Evolutionary conservation across 2,329 filamentous ascomycete genomes (phyloP).

Genomic region (Neoarthrinium moseri): DNA sequence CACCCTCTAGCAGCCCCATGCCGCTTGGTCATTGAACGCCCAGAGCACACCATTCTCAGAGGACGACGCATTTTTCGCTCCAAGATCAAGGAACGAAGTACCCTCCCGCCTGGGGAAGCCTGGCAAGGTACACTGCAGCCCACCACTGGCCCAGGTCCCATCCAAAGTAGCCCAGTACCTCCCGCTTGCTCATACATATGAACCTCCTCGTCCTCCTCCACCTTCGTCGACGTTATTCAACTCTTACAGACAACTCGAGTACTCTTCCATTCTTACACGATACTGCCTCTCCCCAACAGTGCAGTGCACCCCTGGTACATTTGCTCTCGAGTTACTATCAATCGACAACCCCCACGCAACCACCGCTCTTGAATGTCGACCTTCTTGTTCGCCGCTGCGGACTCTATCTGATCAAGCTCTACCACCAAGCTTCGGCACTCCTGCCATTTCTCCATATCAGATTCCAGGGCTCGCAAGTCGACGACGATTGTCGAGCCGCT

Average conservation of each 20-base stretch:
- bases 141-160: background rate
- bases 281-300: background rate
- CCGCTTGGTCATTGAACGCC: conserved; percentile 7
- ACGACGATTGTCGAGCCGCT: no score
- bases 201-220: conserved; percentile 8
- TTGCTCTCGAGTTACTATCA: background rate
- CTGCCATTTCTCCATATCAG: no score
- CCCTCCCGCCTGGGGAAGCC: background rate
- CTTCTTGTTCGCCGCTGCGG: no score
- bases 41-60: conserved; percentile 8
- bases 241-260: background rate
- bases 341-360: background rate
- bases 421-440: no score
- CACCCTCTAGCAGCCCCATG: background rate
- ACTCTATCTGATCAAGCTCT: no score
- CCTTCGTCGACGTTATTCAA: background rate
- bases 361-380: no score
- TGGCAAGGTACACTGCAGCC: conserved; percentile 3
- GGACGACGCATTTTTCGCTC: background rate
- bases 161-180: background rate
- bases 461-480: no score
- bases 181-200: conserved; percentile 7
- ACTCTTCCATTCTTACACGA: background rate
- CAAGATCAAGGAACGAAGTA: conserved; percentile 6
- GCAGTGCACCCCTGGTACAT: background rate